phyloP scores from a whole-genome alignment of 225 moss, liverwort and hornwort genomes.

The Marchantia paleacea region DNA sequence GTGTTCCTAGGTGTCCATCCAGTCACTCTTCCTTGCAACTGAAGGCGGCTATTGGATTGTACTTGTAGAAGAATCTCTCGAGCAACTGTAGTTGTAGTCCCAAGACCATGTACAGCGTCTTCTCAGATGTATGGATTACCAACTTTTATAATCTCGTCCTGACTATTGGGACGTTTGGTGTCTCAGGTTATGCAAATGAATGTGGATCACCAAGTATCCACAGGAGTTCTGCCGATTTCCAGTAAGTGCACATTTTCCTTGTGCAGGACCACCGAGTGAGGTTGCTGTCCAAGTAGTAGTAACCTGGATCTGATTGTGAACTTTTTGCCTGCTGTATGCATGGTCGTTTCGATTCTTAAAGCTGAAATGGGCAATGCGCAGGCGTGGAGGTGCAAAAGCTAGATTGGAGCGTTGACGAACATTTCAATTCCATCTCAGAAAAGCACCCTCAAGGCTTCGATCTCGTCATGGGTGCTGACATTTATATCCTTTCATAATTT shows the following conservation, averaged over 20 bases:
- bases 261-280: not conserved
- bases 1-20: too few species aligned
- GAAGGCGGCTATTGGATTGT: too few species aligned
- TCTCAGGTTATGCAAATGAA: slow-evolving; percentile 84
- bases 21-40: too few species aligned
- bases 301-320: not conserved
- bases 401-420: slow-evolving; percentile 70
- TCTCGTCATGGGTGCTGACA: slow-evolving; percentile 84
- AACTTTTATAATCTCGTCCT: not conserved
- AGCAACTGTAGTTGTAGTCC: too few species aligned
- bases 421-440: slow-evolving; percentile 53
- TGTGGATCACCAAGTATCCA: slow-evolving; percentile 50
- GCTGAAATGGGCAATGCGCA: slow-evolving; percentile 6
- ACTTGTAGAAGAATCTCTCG: too few species aligned
- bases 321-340: too few species aligned
- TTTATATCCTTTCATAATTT: slow-evolving; percentile 67
- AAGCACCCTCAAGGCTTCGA: slow-evolving; percentile 66
- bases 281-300: not conserved
- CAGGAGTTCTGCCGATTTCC: slow-evolving; percentile 36
- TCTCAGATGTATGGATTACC: too few species aligned
- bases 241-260: slow-evolving; percentile 20
- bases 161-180: not conserved
- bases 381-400: slow-evolving; percentile 73
- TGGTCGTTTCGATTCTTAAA: not conserved
- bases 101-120: too few species aligned